Conservation (phyloP, 2,329 filamentous ascomycete species). For the Knufia fluminis region DNA sequence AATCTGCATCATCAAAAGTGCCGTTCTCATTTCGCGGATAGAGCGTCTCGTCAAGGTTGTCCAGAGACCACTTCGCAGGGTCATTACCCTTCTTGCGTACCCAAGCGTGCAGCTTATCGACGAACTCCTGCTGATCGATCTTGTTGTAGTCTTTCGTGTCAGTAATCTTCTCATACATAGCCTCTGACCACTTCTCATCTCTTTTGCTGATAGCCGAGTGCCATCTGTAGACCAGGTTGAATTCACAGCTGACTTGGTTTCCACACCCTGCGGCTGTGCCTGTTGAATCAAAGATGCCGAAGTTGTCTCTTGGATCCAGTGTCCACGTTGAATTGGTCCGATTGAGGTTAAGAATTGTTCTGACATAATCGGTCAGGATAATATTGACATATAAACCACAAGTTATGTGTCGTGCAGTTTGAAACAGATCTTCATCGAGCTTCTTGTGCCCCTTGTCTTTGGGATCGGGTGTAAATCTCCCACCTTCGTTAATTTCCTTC, state of each 20-base stretch:
- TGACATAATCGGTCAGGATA: constrained; percentile 24
- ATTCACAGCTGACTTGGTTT: constrained; percentile 78
- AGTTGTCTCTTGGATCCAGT: constrained; percentile 23
- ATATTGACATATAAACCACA: constrained; percentile 26
- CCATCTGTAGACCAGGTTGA: constrained; percentile 83
- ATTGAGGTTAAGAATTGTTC: constrained; percentile 25
- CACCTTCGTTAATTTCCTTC: constrained; percentile 54
- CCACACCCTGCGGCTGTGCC: constrained; percentile 63
- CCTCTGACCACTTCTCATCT: constrained; percentile 73
- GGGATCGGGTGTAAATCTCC: constrained; percentile 35
- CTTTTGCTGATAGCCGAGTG: constrained; percentile 67
- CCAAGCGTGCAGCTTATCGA: constrained; percentile 54
- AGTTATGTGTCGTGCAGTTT: constrained; percentile 41
- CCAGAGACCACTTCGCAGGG: constrained; percentile 58
- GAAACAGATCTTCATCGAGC: constrained; percentile 47
- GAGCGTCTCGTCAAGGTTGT: constrained; percentile 44
- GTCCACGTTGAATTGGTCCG: constrained; percentile 23
- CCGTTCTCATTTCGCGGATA: constrained; percentile 51
- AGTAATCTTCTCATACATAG: constrained; percentile 56
- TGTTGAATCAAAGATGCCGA: constrained; percentile 27
- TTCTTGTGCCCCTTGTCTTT: constrained; percentile 26
- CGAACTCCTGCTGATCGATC: constrained; percentile 52
- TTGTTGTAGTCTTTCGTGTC: constrained; percentile 42
- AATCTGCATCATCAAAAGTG: constrained; percentile 63
- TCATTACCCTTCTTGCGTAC: constrained; percentile 54